Percentiles rank a stretch among this genome's conserved stretches.
Evolutionary conservation across 2,329 filamentous ascomycete genomes (phyloP).

Genomic region (Aspergillus ochraceus): DNA sequence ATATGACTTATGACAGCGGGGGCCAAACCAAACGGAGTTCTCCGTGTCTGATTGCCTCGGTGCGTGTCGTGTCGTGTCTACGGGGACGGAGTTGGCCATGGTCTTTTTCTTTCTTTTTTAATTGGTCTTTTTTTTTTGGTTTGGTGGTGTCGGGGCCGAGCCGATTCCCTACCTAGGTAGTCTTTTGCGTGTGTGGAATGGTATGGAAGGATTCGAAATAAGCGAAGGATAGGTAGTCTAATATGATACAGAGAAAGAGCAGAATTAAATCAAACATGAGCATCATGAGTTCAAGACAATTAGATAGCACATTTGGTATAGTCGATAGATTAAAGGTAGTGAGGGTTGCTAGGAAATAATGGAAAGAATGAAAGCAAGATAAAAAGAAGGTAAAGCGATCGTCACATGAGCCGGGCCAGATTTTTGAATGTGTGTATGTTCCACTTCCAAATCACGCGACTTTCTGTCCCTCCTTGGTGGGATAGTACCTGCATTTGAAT

Average conservation of each 20-base stretch:
- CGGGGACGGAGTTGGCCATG: background rate
- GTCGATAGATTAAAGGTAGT: no score
- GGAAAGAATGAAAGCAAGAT: no score
- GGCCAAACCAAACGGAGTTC: background rate
- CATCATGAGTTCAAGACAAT: background rate
- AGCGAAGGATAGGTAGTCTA: background rate
- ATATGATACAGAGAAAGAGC: background rate
- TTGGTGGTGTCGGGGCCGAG: background rate
- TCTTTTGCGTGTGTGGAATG: no score
- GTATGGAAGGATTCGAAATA: no score
- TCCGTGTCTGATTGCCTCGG: background rate
- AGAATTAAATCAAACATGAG: background rate
- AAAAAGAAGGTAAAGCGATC: no score
- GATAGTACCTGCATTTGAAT: constrained; percentile 14
- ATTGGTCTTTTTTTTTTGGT: no score
- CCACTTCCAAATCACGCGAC: background rate
- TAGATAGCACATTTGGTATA: no score
- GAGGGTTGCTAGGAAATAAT: no score
- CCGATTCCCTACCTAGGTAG: background rate
- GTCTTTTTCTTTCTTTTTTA: no score
- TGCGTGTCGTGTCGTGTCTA: background rate
- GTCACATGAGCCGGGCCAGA: background rate
- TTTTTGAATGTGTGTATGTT: background rate
- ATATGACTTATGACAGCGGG: background rate
- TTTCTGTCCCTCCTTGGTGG: constrained; percentile 1